A percentile compares a stretch with the other conserved stretches of the same genome.
These are phyloP conservation scores for Penicillium odoratum DNA, from an alignment of 495 filamentous ascomycete species.

Conservation along the genomic window DNA sequence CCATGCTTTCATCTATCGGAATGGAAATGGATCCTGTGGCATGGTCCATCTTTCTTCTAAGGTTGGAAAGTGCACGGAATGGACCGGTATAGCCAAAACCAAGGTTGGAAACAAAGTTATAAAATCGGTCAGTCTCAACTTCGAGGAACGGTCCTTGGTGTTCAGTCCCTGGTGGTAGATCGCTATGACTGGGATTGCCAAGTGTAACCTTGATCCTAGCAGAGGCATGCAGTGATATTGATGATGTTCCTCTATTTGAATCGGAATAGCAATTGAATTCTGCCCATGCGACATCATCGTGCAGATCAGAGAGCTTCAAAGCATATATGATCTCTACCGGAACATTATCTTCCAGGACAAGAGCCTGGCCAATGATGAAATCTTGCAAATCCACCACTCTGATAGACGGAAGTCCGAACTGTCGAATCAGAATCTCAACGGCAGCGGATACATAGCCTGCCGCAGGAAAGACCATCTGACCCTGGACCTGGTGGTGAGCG, in stretches of 20 bases:
- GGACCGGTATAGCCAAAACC: conserved; percentile 34
- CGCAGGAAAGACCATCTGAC: conserved; percentile 57
- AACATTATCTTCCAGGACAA: conserved; percentile 49
- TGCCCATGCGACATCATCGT: neutral
- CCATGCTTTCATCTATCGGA: conserved; percentile 4
- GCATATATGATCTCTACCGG: conserved; percentile 49
- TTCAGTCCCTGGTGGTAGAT: conserved; percentile 10
- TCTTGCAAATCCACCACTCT: conserved; percentile 35
- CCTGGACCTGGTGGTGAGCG: conserved; percentile 38
- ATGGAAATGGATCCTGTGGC: conserved; percentile 24
- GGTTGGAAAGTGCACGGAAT: conserved; percentile 24
- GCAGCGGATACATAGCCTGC: conserved; percentile 59
- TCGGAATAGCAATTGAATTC: conserved; percentile 24
- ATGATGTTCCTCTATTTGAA: conserved; percentile 18
- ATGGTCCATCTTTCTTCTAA: conserved; percentile 27
- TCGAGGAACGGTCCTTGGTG: conserved; percentile 8
- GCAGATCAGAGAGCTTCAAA: conserved; percentile 12
- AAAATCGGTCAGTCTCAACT: conserved; percentile 34
- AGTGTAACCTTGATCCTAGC: conserved; percentile 14
- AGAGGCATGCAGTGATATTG: conserved; percentile 25
- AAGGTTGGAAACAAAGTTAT: conserved; percentile 34
- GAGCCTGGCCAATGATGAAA: conserved; percentile 44
- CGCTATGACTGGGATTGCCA: conserved; percentile 10
- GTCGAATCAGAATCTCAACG: conserved; percentile 44
- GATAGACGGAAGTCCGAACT: conserved; percentile 19